Evolutionary conservation across 2,329 filamentous ascomycete species (phyloP).

Genomic region (Grosmannia clavigera): DNA sequence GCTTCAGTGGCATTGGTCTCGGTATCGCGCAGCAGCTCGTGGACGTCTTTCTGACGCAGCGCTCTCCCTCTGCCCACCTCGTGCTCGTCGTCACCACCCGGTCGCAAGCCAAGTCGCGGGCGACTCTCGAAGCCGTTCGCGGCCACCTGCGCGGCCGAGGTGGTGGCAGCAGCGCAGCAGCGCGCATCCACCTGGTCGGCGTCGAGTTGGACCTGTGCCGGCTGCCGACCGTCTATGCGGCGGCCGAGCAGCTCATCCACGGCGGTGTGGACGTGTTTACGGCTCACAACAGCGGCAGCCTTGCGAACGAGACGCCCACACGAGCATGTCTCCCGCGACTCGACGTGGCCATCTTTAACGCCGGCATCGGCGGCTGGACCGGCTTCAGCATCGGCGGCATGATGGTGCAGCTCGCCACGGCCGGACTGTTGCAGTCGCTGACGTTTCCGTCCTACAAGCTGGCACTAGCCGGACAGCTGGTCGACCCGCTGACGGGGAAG

Average conservation of each 20-base stretch:
- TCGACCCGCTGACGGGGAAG: slow-evolving; percentile 31
- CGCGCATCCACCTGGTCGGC: slow-evolving; percentile 45
- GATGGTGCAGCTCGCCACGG: slow-evolving; percentile 38
- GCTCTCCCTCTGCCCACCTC: slow-evolving; percentile 56
- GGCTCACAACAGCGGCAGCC: slow-evolving; percentile 18
- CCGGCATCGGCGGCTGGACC: slow-evolving; percentile 76
- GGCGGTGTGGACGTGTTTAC: slow-evolving; percentile 34
- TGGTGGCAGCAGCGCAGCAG: slow-evolving; percentile 20
- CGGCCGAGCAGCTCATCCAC: slow-evolving; percentile 32
- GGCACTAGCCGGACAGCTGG: slow-evolving; percentile 33
- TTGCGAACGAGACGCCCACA: not conserved
- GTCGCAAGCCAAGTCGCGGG: slow-evolving; percentile 57
- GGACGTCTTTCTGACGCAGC: slow-evolving; percentile 70
- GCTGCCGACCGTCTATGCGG: slow-evolving; percentile 35
- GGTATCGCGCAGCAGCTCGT: slow-evolving; percentile 74
- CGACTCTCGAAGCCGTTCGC: slow-evolving; percentile 55
- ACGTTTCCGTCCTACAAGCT: slow-evolving; percentile 74
- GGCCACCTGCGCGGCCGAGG: slow-evolving; percentile 38
- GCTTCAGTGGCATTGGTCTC: slow-evolving; percentile 68
- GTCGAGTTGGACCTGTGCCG: slow-evolving; percentile 49
- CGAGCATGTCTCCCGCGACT: slow-evolving; percentile 37
- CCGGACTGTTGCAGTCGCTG: slow-evolving; percentile 50
- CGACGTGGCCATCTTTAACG: slow-evolving; percentile 73
- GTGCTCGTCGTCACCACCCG: slow-evolving; percentile 78
- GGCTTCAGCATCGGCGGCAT: slow-evolving; percentile 60